Conservation (phyloP, 495 filamentous ascomycete genomes). For the Lasiosphaeris hirsuta region DNA sequence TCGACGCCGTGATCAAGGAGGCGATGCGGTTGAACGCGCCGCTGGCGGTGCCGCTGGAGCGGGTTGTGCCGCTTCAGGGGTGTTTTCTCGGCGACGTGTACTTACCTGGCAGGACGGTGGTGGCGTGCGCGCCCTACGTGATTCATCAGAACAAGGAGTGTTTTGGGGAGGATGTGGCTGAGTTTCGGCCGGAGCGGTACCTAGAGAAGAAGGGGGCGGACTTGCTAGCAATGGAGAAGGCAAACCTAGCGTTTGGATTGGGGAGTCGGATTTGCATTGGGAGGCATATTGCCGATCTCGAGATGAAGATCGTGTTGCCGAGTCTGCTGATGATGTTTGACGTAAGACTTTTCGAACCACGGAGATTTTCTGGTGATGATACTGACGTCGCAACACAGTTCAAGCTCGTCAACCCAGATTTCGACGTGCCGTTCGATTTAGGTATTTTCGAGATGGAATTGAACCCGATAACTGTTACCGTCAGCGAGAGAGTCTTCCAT, state of each 20-base stretch:
- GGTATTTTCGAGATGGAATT: constrained; percentile 1
- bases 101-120: constrained; percentile 46
- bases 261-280: constrained; percentile 62
- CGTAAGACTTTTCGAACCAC: constrained; percentile 21
- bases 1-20: constrained; percentile 61
- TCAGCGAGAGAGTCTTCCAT: neutral
- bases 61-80: constrained; percentile 51
- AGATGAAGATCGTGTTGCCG: constrained; percentile 64
- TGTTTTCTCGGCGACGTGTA: constrained; percentile 48
- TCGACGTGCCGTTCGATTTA: neutral
- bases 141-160: constrained; percentile 48
- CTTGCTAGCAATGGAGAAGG: constrained; percentile 44
- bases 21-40: constrained; percentile 54
- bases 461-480: constrained; percentile 7
- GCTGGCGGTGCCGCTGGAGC: constrained; percentile 49
- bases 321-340: constrained; percentile 45
- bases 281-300: constrained; percentile 58
- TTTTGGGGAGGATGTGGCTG: constrained; percentile 50
- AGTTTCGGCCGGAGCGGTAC: constrained; percentile 57
- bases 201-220: constrained; percentile 34
- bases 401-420: neutral
- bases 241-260: constrained; percentile 52
- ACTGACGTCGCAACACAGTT: neutral
- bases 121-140: constrained; percentile 34
- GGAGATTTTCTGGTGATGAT: neutral